phyloP scores from a whole-genome alignment of 2,329 filamentous ascomycete genomes.

The Colletotrichum costaricense region DNA sequence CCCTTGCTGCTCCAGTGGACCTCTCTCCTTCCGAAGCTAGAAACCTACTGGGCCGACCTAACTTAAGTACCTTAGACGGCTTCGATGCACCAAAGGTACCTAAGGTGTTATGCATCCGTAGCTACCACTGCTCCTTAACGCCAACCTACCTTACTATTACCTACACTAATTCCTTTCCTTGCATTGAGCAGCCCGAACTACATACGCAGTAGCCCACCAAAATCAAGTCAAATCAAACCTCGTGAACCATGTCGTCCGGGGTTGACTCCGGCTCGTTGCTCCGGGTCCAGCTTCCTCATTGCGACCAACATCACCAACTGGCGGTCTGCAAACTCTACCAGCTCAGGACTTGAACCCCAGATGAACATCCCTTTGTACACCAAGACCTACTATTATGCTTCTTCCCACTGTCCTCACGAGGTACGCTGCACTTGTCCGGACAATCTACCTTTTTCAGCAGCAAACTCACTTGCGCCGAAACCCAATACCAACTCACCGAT shows the following conservation, averaged over 20 bases:
- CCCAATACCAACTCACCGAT: not conserved
- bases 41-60: no score
- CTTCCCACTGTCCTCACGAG: not conserved
- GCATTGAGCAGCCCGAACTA: not conserved
- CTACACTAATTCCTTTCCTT: not conserved
- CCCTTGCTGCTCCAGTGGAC: not conserved
- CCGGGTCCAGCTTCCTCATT: not conserved
- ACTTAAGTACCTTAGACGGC: not conserved
- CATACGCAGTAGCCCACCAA: not conserved
- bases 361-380: not conserved
- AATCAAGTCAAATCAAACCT: not conserved
- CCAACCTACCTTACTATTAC: not conserved
- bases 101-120: not conserved
- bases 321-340: slow-evolving; percentile 21
- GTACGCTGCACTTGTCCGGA: not conserved
- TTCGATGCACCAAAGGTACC: not conserved
- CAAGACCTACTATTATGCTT: not conserved
- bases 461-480: not conserved
- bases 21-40: not conserved
- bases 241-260: not conserved
- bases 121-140: not conserved
- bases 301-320: slow-evolving; percentile 9
- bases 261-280: slow-evolving; percentile 5
- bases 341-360: slow-evolving; percentile 3
- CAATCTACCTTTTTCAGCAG: not conserved